Percentiles rank a stretch among this genome's conserved stretches.
These are phyloP conservation scores for Halophytophthora batemanensis DNA, from an alignment of 352 stramenopile species.

Conservation along the genomic window DNA sequence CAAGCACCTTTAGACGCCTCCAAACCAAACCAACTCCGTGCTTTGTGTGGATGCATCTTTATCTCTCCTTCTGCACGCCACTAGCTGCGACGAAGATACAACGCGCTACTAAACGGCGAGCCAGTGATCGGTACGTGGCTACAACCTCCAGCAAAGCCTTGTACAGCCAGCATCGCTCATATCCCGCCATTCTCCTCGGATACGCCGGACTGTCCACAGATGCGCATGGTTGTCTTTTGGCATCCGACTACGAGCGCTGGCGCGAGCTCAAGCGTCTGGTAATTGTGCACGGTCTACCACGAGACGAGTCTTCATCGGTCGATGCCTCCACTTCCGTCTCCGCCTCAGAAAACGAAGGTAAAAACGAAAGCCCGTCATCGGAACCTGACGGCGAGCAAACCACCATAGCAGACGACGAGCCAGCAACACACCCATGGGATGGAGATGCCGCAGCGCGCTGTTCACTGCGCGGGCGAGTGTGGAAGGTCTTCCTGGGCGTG, in stretches of 20 bases:
- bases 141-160: no score
- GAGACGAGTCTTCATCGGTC: no score
- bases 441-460: constrained; percentile 19
- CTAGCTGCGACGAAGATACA: constrained; percentile 45
- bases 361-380: constrained; percentile 6
- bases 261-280: constrained; percentile 81
- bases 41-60: not conserved
- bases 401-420: not conserved
- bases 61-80: no score
- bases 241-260: constrained; percentile 70
- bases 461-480: constrained; percentile 82
- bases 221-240: constrained; percentile 30
- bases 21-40: not conserved
- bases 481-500: constrained; percentile 87
- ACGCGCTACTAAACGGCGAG: constrained; percentile 39
- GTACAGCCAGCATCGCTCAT: not conserved
- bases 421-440: not conserved
- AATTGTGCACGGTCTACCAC: constrained; percentile 73
- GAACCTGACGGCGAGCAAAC: not conserved
- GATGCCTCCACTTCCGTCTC: constrained; percentile 2
- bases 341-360: constrained; percentile 1
- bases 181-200: not conserved
- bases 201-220: constrained; percentile 29
- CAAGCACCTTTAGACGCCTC: no score
- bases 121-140: constrained; percentile 36